Evolutionary conservation across 2,329 filamentous ascomycete genomes (phyloP).

Genomic region (Catunica adiposa): DNA sequence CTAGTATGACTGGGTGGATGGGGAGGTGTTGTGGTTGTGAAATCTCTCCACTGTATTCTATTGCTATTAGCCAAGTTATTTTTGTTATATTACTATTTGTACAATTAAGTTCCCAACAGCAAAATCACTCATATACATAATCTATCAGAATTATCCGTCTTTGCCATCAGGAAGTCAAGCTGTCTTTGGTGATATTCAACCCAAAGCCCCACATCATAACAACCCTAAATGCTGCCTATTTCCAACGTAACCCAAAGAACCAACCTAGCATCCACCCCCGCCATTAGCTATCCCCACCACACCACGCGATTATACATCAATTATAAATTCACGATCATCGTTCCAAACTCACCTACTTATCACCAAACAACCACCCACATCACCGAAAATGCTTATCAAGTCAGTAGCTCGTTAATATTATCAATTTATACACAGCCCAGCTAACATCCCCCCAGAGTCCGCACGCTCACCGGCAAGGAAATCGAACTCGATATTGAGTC

Average conservation of each 20-base stretch:
- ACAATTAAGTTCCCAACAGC: background rate
- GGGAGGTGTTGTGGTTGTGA: constrained; percentile 7
- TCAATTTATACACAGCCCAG: background rate
- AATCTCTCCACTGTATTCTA: constrained; percentile 15
- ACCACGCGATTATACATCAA: background rate
- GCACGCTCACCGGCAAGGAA: constrained; percentile 95
- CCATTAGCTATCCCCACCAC: no score
- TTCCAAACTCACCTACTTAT: background rate
- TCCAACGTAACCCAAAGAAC: no score
- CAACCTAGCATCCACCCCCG: no score
- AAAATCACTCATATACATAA: background rate
- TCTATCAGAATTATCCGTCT: no score
- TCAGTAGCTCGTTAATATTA: constrained; percentile 18
- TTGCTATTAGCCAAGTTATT: background rate
- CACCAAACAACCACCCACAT: background rate
- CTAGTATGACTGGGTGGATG: background rate
- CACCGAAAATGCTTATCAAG: constrained; percentile 33
- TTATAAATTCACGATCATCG: no score
- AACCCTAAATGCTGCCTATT: no score
- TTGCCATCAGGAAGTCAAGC: no score
- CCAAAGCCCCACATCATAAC: no score
- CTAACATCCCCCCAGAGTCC: constrained; percentile 47
- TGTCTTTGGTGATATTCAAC: no score
- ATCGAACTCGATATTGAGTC: constrained; percentile 96
- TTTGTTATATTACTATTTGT: background rate